Base-by-base conservation (phyloP, 83 land plant species). In the Picea engelmannii region DNA sequence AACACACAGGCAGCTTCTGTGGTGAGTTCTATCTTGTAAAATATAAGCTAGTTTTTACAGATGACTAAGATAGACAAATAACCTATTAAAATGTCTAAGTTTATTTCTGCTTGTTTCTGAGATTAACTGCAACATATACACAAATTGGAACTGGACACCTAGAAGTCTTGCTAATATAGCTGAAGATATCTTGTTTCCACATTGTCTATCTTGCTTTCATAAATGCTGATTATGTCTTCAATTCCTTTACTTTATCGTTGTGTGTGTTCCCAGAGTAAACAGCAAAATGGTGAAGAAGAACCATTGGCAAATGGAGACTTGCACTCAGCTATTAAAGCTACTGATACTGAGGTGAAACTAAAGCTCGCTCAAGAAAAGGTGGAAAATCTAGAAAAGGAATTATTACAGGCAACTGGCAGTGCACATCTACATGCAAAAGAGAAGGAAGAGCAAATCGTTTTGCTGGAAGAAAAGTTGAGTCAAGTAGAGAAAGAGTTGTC, bases 221-320 rank as follows among this genome's bases (percentile, higher is more conserved):
- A 23, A 58, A 24, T 9, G 52, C 4, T 74, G 5, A 21, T 47
- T 23, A 52, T 10, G 20, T 74, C 44, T 6, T 74, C 78, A 76
- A 76, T 73, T 73, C 58, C 58, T 76, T 76, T 12, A 75, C 55
- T 76, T 76, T 76, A 55, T 49, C 25, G 13, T 52, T 55, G 15
- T 52, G 58, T 52, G 61, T 52, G 25, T 76, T 42, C 6, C 20
- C 27, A 73, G 61, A 76, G 62, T 76, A 24, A 52, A 52, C 35
- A 76, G 21, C 61, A 24, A n/a, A 75, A 17, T 21, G 18, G 2
- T 52, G 78, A 52, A 12, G 35, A 15, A 49, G 17, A 1, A 17
- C 58, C 78, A 11, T 55, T 76, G 78, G 24, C 25, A 60, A 76
- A 76, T 76, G 78, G 78, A 49, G 78, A 76, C 17, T 76, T 76